Evolutionary conservation across 495 filamentous ascomycete genomes (phyloP).

Genomic region (Aspergillus sclerotioniger): DNA sequence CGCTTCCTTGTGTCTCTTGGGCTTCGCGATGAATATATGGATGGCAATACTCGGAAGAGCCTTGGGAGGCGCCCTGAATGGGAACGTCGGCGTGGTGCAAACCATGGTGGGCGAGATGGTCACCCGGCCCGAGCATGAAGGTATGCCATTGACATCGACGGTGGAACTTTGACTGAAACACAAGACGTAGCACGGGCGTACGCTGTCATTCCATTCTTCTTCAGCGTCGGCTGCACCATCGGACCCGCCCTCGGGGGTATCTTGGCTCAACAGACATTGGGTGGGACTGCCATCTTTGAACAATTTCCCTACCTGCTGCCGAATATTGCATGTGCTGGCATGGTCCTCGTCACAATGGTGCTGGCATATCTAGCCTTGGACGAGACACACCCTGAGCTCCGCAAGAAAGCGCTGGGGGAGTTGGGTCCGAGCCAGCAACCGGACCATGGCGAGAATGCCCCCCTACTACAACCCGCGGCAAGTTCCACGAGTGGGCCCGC

Average conservation of each 20-base stretch:
- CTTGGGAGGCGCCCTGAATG: neutral
- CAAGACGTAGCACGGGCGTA: neutral
- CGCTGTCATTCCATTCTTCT: neutral
- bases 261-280: neutral
- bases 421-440: neutral
- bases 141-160: neutral
- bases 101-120: conserved; percentile 1
- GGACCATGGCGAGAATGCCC: neutral
- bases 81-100: neutral
- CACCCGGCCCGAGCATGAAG: neutral
- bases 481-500: neutral
- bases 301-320: neutral
- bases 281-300: no score
- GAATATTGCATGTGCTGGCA: neutral
- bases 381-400: neutral
- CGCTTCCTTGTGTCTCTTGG: neutral
- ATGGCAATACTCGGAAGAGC: neutral
- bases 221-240: neutral
- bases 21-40: neutral
- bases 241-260: neutral
- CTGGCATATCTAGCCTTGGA: neutral
- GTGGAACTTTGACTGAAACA: no score
- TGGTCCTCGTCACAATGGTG: neutral
- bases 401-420: neutral
- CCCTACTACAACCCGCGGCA: neutral